phyloP scores from a whole-genome alignment of 441 rosid genomes.

The Kokia cookei region DNA sequence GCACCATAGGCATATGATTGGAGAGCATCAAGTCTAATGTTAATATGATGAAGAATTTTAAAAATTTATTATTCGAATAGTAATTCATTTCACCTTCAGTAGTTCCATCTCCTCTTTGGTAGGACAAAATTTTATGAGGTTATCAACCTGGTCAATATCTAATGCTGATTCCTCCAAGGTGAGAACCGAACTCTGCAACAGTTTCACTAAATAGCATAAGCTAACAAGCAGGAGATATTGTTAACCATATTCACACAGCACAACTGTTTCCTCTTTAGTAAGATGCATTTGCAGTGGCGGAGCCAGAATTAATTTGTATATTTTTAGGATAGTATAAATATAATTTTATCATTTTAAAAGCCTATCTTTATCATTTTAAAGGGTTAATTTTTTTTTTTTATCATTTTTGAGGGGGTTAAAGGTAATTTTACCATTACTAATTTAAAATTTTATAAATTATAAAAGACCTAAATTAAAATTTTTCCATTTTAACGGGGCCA shows the following conservation, averaged over 20 bases:
- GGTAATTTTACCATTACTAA: too few species aligned
- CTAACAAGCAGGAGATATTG: not conserved
- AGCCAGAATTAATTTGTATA: too few species aligned
- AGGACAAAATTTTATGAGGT: constrained; percentile 87
- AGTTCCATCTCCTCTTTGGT: constrained; percentile 91
- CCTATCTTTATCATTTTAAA: too few species aligned
- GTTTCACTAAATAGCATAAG: constrained; percentile 8
- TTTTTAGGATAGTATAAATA: too few species aligned
- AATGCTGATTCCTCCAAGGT: constrained; percentile 75
- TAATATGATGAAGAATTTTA: not conserved
- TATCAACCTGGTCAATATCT: constrained; percentile 86
- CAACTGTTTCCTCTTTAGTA: not conserved
- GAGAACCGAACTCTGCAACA: constrained; percentile 65
- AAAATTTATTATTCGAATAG: not conserved
- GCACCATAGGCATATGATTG: not conserved
- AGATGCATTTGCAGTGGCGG: not conserved
- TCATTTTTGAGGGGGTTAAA: too few species aligned
- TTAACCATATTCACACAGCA: not conserved
- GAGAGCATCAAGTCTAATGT: not conserved
- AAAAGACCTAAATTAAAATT: too few species aligned
- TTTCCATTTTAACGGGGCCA: too few species aligned
- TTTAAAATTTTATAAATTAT: too few species aligned
- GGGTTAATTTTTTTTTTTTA: too few species aligned
- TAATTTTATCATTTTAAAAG: too few species aligned
- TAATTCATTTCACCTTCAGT: constrained; percentile 54